phyloP scores from a whole-genome alignment of 2,329 filamentous ascomycete species.

The Bisporella sp. region DNA sequence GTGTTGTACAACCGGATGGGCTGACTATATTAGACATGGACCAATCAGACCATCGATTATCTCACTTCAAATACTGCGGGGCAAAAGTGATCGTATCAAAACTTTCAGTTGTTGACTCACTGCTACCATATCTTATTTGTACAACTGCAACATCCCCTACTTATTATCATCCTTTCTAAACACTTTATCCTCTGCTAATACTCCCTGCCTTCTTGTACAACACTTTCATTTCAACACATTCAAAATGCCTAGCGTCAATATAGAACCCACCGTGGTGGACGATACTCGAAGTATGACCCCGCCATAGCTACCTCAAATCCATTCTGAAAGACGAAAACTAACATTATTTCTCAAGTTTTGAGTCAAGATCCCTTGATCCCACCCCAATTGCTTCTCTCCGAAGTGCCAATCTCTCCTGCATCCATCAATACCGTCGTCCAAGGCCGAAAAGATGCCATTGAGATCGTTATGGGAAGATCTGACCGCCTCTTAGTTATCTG shows the following conservation, averaged over 20 bases:
- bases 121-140: too few relatives aligned
- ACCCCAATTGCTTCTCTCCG: conserved; percentile 76
- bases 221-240: background rate
- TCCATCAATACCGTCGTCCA: conserved; percentile 64
- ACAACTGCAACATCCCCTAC: too few relatives aligned
- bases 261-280: conserved; percentile 33
- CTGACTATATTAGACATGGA: too few relatives aligned
- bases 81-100: too few relatives aligned
- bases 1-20: too few relatives aligned
- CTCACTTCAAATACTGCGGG: too few relatives aligned
- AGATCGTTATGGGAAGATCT: conserved; percentile 28
- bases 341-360: conserved; percentile 53
- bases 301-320: conserved; percentile 2
- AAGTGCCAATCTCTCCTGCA: conserved; percentile 64
- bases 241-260: conserved; percentile 24
- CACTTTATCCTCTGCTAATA: too few relatives aligned
- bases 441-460: conserved; percentile 54
- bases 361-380: conserved; percentile 92
- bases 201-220: too few relatives aligned
- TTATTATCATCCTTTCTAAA: too few relatives aligned
- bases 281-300: conserved; percentile 43
- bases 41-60: too few relatives aligned
- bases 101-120: too few relatives aligned
- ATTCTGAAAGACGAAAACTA: conserved; percentile 7
- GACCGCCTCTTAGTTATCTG: conserved; percentile 91